A percentile compares a stretch with the other conserved stretches of the same genome.
These are phyloP conservation scores for Metschnikowia cerradonensis DNA, from an alignment of 805 yeast genomes.

Conservation along the genomic window DNA sequence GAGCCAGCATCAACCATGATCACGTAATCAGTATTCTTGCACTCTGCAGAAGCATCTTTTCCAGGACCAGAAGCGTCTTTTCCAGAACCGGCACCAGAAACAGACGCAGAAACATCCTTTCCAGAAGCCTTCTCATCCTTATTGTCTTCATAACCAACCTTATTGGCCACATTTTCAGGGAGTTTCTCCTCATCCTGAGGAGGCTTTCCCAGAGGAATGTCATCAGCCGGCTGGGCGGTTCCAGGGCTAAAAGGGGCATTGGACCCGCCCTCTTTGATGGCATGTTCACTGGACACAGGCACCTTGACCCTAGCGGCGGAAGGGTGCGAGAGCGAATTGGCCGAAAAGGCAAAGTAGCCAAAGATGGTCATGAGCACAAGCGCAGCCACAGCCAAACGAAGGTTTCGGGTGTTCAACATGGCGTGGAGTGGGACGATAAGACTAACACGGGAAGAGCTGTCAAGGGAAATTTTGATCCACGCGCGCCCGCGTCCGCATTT, in stretches of 20 bases:
- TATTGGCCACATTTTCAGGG: background rate
- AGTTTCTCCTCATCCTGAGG: background rate
- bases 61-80: background rate
- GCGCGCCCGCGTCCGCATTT: too few relatives aligned
- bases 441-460: background rate
- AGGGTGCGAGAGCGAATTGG: slow-evolving; percentile 30
- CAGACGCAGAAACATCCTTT: background rate
- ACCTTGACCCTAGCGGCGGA: slow-evolving; percentile 26
- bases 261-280: slow-evolving; percentile 10
- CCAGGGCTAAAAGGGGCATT: background rate
- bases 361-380: slow-evolving; percentile 48
- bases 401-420: slow-evolving; percentile 44
- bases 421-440: background rate
- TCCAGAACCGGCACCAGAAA: background rate
- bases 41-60: slow-evolving; percentile 8
- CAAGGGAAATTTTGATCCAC: background rate
- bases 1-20: slow-evolving; percentile 98
- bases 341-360: slow-evolving; percentile 46
- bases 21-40: slow-evolving; percentile 59
- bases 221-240: background rate
- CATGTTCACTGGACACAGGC: slow-evolving; percentile 11
- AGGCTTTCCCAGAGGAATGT: slow-evolving; percentile 2
- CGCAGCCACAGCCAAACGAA: slow-evolving; percentile 50
- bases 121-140: background rate
- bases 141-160: background rate